Evolutionary conservation across 164 flowering plant genomes (phyloP), one percentile per base, ranked within the genome.

Genomic region (Buxus sempervirens): DNA sequence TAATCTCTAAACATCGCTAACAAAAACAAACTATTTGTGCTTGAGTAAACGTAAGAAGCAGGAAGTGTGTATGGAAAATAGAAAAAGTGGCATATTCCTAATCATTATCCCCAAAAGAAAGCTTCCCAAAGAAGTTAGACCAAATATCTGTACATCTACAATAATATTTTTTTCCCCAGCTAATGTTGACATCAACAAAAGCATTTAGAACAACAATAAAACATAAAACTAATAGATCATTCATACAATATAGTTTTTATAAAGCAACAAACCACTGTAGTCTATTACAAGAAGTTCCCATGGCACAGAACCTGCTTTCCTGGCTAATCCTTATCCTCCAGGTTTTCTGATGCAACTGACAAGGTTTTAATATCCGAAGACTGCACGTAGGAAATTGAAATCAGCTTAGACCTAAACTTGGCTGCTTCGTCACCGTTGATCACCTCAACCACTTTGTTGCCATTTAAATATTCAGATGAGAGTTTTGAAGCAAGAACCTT

Each of bases 331-430:
- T 74, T 62, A 60, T 41, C 71, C 58, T 74, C 65, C 53, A 36
- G 41, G 38, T 62, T 51, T 19, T 41, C 65, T 49, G 22, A 49
- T 9, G 60, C 16, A 75, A 27, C 64, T 36, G 80, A 80, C 63
- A 58, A 72, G 60, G 53, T 64, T 48, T 55, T 49, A 42, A n/a
- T 27, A 23, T 80, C 83, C 0, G 84, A 78, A 55, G 85, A 81
- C 38, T 75, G 65, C n/a, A 67, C 13, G 62, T 72, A 69, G 51
- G 88, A 82, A 60, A 85, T 79, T 1, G 88, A 81, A 49, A 85
- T 85, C 72, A 85, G 77, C 75, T 83, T 67, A 70, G 81, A 77
- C 77, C 84, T 76, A 42, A 48, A 79, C 68, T 77, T 73, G 20
- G 83, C 84, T 12, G 72, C 75, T 59, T 56, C 77, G 58, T 74